Percentiles rank a stretch among this genome's conserved stretches.
phyloP scores from a whole-genome alignment of 192 early-diverging fungal genomes.

The Coemansia sp. region DNA sequence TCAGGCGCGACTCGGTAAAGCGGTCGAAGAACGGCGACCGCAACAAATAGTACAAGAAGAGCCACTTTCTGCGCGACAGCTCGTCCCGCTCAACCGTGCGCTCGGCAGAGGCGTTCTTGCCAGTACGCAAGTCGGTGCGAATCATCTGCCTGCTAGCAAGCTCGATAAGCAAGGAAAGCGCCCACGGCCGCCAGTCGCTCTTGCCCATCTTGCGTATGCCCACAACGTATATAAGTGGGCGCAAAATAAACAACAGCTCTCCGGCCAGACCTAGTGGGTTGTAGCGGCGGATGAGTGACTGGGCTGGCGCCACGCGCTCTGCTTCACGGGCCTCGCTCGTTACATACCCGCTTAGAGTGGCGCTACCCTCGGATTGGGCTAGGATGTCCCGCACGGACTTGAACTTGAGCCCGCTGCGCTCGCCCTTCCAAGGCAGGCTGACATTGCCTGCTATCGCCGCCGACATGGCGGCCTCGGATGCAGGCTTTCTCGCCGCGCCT shows the following conservation, averaged over 20 bases:
- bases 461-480: conserved; percentile 2
- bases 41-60: conserved; percentile 82
- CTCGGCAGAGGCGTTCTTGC: conserved; percentile 26
- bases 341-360: conserved; percentile 24
- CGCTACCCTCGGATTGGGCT: conserved; percentile 31
- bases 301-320: conserved; percentile 67
- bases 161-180: conserved; percentile 80
- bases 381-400: conserved; percentile 48
- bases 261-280: conserved; percentile 60
- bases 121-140: conserved; percentile 31
- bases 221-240: conserved; percentile 87
- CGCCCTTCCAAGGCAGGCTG: conserved; percentile 52
- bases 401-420: conserved; percentile 58
- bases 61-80: conserved; percentile 68
- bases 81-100: conserved; percentile 80
- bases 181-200: conserved; percentile 83
- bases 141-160: conserved; percentile 57
- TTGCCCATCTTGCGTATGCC: conserved; percentile 74
- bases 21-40: conserved; percentile 82
- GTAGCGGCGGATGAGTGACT: conserved; percentile 68
- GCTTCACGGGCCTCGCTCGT: conserved; percentile 51
- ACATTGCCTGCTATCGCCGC: no score
- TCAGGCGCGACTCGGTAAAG: conserved; percentile 71
- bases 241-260: conserved; percentile 81
- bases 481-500: conserved; percentile 12